phyloP scores from a whole-genome alignment of 495 filamentous ascomycete species.

The Hypoxylon lenormandii region DNA sequence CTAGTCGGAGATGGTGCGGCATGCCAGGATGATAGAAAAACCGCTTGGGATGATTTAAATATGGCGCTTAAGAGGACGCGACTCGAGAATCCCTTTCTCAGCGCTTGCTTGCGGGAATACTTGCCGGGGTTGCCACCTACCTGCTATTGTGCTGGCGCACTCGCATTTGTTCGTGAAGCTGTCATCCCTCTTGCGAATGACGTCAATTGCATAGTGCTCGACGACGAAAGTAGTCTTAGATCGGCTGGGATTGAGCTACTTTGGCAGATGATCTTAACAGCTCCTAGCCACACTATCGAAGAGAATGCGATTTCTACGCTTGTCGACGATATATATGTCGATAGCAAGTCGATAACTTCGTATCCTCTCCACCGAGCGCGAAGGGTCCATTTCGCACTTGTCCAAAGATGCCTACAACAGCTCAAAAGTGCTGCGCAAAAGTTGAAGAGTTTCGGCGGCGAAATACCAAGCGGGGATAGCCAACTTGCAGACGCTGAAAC shows the following conservation, averaged over 20 bases:
- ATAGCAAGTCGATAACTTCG: constrained; percentile 58
- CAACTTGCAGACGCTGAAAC: constrained; percentile 64
- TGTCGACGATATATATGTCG: constrained; percentile 77
- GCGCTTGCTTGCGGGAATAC: constrained; percentile 73
- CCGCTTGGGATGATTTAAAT: constrained; percentile 74
- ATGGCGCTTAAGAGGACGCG: constrained; percentile 59
- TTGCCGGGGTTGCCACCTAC: constrained; percentile 71
- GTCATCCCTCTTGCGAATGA: constrained; percentile 59
- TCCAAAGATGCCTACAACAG: constrained; percentile 80
- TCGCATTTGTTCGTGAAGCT: constrained; percentile 70
- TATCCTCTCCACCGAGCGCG: constrained; percentile 60
- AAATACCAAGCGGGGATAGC: constrained; percentile 58
- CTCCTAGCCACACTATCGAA: constrained; percentile 76
- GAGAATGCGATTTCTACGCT: constrained; percentile 73
- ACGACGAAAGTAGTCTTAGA: constrained; percentile 54
- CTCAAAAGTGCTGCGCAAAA: constrained; percentile 74
- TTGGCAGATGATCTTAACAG: constrained; percentile 83
- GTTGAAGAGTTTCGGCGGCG: constrained; percentile 64
- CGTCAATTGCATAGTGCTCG: constrained; percentile 54
- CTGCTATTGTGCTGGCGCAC: constrained; percentile 73
- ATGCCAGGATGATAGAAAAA: constrained; percentile 66
- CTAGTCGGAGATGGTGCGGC: constrained; percentile 72
- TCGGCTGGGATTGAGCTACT: constrained; percentile 77
- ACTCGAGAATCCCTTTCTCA: constrained; percentile 71
- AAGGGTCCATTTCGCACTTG: constrained; percentile 79